These are phyloP conservation scores for Insectozyma bohioensis DNA, from an alignment of 1,139 yeast species.

Conservation along the genomic window DNA sequence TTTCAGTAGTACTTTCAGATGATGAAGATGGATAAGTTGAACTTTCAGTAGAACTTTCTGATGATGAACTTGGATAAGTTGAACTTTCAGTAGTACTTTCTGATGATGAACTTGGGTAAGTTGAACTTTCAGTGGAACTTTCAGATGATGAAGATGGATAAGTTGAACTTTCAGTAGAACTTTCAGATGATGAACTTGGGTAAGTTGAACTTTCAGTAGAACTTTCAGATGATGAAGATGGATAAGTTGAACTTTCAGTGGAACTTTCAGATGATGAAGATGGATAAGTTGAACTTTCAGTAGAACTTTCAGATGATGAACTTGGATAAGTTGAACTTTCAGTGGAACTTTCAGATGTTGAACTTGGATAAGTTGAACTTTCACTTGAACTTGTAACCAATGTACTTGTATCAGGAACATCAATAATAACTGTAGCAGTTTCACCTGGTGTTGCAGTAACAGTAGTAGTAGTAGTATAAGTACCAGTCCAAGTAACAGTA, in stretches of 20 bases:
- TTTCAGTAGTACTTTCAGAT: too few species aligned
- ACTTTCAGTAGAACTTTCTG: background rate
- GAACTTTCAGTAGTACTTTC: background rate
- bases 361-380: slow-evolving; percentile 1
- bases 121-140: background rate
- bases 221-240: background rate
- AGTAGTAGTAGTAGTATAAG: slow-evolving; percentile 14
- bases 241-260: background rate
- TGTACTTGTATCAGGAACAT: slow-evolving; percentile 16
- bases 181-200: background rate
- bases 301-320: slow-evolving; percentile 2
- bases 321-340: slow-evolving; percentile 1
- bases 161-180: background rate
- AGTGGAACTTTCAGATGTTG: background rate
- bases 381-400: slow-evolving; percentile 2
- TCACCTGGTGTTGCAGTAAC: slow-evolving; percentile 14
- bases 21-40: slow-evolving; percentile 1
- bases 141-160: slow-evolving; percentile 1
- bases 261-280: slow-evolving; percentile 1
- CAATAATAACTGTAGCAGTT: slow-evolving; percentile 17
- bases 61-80: background rate
- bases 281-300: slow-evolving; percentile 1
- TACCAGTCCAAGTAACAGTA: slow-evolving; percentile 18
- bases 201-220: slow-evolving; percentile 1
- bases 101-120: background rate